Evolutionary conservation across 1,284 basidiomycete species (phyloP).

Genomic region (Ustilago crameri): DNA sequence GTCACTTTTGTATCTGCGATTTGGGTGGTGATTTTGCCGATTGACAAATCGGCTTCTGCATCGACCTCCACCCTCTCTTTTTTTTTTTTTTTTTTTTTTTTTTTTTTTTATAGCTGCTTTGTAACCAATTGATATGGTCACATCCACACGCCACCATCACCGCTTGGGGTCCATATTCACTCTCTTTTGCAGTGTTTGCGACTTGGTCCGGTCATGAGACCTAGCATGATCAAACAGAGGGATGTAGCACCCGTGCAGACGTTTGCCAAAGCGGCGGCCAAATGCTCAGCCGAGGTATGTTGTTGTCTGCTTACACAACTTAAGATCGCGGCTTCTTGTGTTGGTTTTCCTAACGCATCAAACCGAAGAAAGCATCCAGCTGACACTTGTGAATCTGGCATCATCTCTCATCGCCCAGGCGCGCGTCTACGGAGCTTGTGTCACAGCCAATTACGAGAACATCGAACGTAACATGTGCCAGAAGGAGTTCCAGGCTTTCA

Average conservation of each 20-base stretch:
- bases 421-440: slow-evolving; percentile 80
- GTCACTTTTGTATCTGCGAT: too few relatives aligned
- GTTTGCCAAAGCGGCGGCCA: slow-evolving; percentile 46
- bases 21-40: too few relatives aligned
- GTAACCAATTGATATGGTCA: too few relatives aligned
- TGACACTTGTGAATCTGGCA: not conserved
- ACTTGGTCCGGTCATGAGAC: slow-evolving; percentile 24
- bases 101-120: too few relatives aligned
- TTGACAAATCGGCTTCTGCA: too few relatives aligned
- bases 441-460: slow-evolving; percentile 79
- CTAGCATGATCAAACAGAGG: slow-evolving; percentile 35
- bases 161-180: too few relatives aligned
- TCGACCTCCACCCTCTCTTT: too few relatives aligned
- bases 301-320: not conserved
- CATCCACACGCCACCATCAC: not conserved
- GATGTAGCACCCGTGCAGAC: slow-evolving; percentile 52
- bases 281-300: slow-evolving; percentile 39
- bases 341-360: too few relatives aligned
- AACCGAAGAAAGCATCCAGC: not conserved
- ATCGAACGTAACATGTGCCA: slow-evolving; percentile 80
- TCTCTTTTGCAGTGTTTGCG: too few relatives aligned
- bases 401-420: slow-evolving; percentile 70
- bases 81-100: too few relatives aligned
- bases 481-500: slow-evolving; percentile 80
- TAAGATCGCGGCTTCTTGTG: not conserved